These are phyloP conservation scores for Monilinia fructigena DNA, from an alignment of 2,329 filamentous ascomycete species.

Conservation along the genomic window DNA sequence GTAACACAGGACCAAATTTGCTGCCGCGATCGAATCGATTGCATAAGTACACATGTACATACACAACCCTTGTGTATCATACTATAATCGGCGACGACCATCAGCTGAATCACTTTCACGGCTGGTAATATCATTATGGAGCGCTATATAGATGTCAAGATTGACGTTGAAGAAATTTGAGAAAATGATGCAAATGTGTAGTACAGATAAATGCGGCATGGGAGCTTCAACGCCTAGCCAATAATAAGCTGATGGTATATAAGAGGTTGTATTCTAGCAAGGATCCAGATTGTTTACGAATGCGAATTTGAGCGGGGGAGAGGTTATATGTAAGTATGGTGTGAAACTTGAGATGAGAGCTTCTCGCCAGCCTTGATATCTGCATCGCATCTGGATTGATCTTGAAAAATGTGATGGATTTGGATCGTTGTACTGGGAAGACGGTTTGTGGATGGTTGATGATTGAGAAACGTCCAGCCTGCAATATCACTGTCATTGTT, in stretches of 20 bases:
- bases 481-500: constrained; percentile 5
- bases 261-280: constrained; percentile 16
- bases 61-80: constrained; percentile 4
- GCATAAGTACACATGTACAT: background rate
- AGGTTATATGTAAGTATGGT: constrained; percentile 14
- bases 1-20: constrained; percentile 13
- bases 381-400: constrained; percentile 1
- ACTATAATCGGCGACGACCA: constrained; percentile 6
- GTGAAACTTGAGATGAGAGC: constrained; percentile 1
- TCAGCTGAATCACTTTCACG: background rate
- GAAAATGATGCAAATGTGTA: constrained; percentile 5
- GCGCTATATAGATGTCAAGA: constrained; percentile 9
- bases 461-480: constrained; percentile 3
- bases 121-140: constrained; percentile 1
- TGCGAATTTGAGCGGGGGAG: constrained; percentile 10
- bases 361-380: constrained; percentile 6
- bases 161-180: constrained; percentile 2
- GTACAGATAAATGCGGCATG: constrained; percentile 3
- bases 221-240: background rate
- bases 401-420: constrained; percentile 8
- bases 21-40: constrained; percentile 11
- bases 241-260: constrained; percentile 9
- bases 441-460: constrained; percentile 4
- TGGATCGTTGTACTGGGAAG: background rate
- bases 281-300: constrained; percentile 3